Conservation (phyloP, 768 basidiomycete species). For the Sarcodon aspratus region DNA sequence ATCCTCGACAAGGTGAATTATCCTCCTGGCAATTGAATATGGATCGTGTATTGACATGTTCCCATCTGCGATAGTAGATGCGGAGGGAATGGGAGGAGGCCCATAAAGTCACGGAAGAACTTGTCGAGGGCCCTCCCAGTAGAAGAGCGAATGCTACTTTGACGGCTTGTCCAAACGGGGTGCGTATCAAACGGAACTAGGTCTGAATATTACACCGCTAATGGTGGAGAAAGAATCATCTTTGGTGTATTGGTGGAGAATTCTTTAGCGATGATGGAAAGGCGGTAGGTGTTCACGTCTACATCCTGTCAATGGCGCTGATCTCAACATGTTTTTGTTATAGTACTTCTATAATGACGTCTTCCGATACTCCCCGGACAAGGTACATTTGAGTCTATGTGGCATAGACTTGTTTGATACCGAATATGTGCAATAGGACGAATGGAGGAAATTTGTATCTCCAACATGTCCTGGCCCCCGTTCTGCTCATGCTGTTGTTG, state of each 20-base stretch:
- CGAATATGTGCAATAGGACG: constrained; percentile 35
- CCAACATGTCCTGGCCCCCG: constrained; percentile 81
- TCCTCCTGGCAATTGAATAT: background rate
- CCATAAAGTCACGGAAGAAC: constrained; percentile 77
- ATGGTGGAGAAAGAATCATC: constrained; percentile 30
- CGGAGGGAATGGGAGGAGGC: constrained; percentile 75
- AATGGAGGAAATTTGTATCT: constrained; percentile 82
- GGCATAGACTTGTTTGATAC: background rate
- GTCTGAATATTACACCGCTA: too few relatives aligned
- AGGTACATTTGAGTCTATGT: constrained; percentile 26
- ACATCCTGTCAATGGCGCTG: background rate
- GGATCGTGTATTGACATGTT: background rate
- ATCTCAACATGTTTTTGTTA: background rate
- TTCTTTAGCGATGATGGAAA: constrained; percentile 81
- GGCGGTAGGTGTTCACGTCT: constrained; percentile 34
- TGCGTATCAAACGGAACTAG: background rate
- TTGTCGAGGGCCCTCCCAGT: constrained; percentile 73
- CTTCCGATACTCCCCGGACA: constrained; percentile 78
- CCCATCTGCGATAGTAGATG: constrained; percentile 39
- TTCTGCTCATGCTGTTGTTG: constrained; percentile 76
- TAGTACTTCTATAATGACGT: constrained; percentile 86
- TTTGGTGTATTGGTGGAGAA: constrained; percentile 83
- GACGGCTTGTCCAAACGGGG: constrained; percentile 64
- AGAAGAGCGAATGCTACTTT: constrained; percentile 77
- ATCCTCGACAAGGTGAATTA: constrained; percentile 67